phyloP scores from a whole-genome alignment of 2,329 filamentous ascomycete species.

The Xylaria arbuscula region DNA sequence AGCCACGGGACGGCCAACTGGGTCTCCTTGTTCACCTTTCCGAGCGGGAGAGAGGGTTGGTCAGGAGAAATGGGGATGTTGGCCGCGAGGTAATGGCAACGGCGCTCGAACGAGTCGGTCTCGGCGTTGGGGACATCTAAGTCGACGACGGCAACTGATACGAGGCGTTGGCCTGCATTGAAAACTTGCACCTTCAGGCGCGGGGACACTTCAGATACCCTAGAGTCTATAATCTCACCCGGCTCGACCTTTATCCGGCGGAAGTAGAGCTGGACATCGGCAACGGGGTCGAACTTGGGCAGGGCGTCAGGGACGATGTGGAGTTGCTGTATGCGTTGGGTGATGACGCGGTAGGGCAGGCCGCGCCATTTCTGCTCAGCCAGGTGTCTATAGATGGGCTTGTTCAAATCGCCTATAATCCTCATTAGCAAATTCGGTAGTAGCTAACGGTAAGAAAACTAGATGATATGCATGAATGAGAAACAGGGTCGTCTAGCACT shows the following conservation, averaged over 20 bases:
- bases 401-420: constrained; percentile 85
- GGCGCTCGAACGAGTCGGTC: constrained; percentile 78
- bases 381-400: constrained; percentile 93
- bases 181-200: constrained; percentile 87
- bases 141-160: constrained; percentile 88
- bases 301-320: constrained; percentile 89
- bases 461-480: not conserved
- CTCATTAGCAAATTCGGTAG: constrained; percentile 38
- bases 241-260: constrained; percentile 75
- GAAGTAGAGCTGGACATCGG: constrained; percentile 87
- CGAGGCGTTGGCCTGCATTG: constrained; percentile 80
- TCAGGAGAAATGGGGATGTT: constrained; percentile 66
- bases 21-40: constrained; percentile 66
- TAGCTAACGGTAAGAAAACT: too few relatives aligned
- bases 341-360: constrained; percentile 81
- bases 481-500: constrained; percentile 44
- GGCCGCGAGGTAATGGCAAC: constrained; percentile 87
- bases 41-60: constrained; percentile 72
- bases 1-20: constrained; percentile 85
- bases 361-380: constrained; percentile 88
- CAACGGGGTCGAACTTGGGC: constrained; percentile 78
- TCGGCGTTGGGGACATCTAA: constrained; percentile 86
- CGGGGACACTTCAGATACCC: constrained; percentile 77
- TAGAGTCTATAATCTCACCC: constrained; percentile 81
- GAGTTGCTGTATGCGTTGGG: constrained; percentile 89